phyloP scores from a whole-genome alignment of 1,284 basidiomycete species.

The Melampsora larici-populina region DNA sequence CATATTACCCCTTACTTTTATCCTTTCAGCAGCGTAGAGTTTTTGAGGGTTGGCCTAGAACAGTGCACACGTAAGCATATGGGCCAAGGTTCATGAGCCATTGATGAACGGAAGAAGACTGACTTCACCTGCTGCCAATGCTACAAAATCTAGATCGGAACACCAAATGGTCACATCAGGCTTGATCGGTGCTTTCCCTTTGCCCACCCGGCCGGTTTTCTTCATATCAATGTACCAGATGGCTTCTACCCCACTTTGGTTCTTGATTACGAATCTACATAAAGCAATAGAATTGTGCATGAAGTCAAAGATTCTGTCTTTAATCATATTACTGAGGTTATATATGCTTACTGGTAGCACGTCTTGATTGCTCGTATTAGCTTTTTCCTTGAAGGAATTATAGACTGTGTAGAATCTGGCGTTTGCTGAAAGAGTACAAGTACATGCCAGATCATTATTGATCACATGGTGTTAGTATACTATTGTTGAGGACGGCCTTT shows the following conservation, averaged over 20 bases:
- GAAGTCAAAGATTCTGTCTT: background rate
- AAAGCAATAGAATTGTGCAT: background rate
- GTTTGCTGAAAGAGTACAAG: background rate
- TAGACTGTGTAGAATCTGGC: background rate
- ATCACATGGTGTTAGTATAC: too few relatives aligned
- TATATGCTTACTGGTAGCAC: constrained; percentile 34
- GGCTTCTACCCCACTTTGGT: constrained; percentile 30
- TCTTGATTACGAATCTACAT: constrained; percentile 40
- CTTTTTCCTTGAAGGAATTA: constrained; percentile 30
- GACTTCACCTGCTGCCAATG: constrained; percentile 38
- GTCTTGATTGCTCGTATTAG: constrained; percentile 38
- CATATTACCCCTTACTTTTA: constrained; percentile 40
- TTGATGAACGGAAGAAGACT: background rate
- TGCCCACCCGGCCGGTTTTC: constrained; percentile 37
- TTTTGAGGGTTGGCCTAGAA: constrained; percentile 41
- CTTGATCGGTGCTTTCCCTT: constrained; percentile 38
- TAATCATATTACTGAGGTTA: background rate
- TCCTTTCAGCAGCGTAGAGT: constrained; percentile 40
- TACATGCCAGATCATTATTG: background rate
- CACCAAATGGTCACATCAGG: constrained; percentile 42
- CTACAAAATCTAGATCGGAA: constrained; percentile 36
- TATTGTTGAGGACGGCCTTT: too few relatives aligned
- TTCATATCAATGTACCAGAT: constrained; percentile 42
- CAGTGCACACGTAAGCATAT: background rate
- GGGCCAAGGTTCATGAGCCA: background rate